phyloP scores from a whole-genome alignment of 129 eudicot species.

The sunflower (Helianthus annuus) region HanXRQr2.0-SUNRISE NC_035436.2:143943039-143943538 shows the following conservation, averaged over 20 bases:
- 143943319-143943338: slow-evolving; percentile 26
- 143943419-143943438: slow-evolving; percentile 68
- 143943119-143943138: slow-evolving; percentile 74
- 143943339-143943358: slow-evolving; percentile 41
- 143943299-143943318: slow-evolving; percentile 50
- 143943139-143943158: slow-evolving; percentile 85
- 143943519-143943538: slow-evolving; percentile 94
- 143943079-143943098: slow-evolving; percentile 87
- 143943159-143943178: slow-evolving; percentile 76
- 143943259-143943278: slow-evolving; percentile 52
- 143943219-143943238: slow-evolving; percentile 58
- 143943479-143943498: slow-evolving; percentile 30
- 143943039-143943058: slow-evolving; percentile 32
- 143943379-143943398: slow-evolving; percentile 72
- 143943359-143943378: slow-evolving; percentile 63
- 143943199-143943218: slow-evolving; percentile 42
- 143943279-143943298: slow-evolving; percentile 62
- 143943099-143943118: slow-evolving; percentile 96
- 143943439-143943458: slow-evolving; percentile 89
- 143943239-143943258: slow-evolving; percentile 44
- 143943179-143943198: slow-evolving; percentile 71
- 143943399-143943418: slow-evolving; percentile 82
- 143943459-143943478: slow-evolving; percentile 63
- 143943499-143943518: slow-evolving; percentile 55
- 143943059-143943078: slow-evolving; percentile 59